Evolutionary conservation across 23 red algal species (phyloP).

Genomic region (Gracilaria caudata): DNA sequence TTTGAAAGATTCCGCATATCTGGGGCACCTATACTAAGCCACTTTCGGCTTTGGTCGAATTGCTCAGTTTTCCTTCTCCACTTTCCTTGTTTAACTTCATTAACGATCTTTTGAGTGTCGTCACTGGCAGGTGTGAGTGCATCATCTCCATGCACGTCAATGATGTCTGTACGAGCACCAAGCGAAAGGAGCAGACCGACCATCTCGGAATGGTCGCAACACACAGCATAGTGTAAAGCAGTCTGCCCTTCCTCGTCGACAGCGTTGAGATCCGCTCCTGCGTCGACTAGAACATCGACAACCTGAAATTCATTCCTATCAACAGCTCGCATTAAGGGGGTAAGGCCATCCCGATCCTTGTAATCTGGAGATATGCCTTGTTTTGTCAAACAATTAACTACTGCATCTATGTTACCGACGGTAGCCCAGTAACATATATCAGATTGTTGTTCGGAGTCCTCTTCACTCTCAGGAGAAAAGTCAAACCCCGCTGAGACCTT

Average conservation of each 20-base stretch:
- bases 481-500: conserved; percentile 42
- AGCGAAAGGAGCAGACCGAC: conserved; percentile 43
- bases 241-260: conserved; percentile 53
- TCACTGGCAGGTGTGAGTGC: conserved; percentile 15
- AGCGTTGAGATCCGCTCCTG: conserved; percentile 49
- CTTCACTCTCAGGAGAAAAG: conserved; percentile 17
- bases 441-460: neutral
- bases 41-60: neutral
- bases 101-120: conserved; percentile 29
- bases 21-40: neutral
- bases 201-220: conserved; percentile 63
- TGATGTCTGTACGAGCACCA: conserved; percentile 44
- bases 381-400: conserved; percentile 22
- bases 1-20: neutral
- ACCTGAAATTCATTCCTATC: conserved; percentile 45
- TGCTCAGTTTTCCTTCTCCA: conserved; percentile 19
- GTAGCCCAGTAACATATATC: conserved; percentile 55
- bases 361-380: conserved; percentile 20
- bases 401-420: conserved; percentile 9
- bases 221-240: conserved; percentile 68
- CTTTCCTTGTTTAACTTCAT: conserved; percentile 18
- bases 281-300: conserved; percentile 41
- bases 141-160: conserved; percentile 35
- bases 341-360: conserved; percentile 44
- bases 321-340: conserved; percentile 47